These are phyloP conservation scores for Kingdonia uniflora DNA, from an alignment of 164 flowering plant species.

Conservation along the genomic window DNA sequence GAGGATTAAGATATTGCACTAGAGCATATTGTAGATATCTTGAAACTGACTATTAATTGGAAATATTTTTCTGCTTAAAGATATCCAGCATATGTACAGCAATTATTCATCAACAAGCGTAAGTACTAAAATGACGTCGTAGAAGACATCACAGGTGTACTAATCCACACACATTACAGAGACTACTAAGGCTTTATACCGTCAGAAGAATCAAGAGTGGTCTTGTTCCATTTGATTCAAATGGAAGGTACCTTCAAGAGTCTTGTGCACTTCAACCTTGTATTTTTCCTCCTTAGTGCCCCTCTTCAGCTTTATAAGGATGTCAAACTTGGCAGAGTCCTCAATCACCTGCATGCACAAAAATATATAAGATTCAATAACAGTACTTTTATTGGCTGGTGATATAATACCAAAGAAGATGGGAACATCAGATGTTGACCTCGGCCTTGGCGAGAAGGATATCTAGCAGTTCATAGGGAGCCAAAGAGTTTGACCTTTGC, in stretches of 20 bases:
- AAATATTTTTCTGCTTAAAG: too few species aligned
- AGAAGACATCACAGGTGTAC: too few species aligned
- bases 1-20: too few species aligned
- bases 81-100: too few species aligned
- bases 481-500: slow-evolving; percentile 66
- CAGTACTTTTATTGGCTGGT: too few species aligned
- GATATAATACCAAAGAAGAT: neutral
- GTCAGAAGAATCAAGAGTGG: neutral
- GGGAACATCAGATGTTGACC: slow-evolving; percentile 21
- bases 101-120: too few species aligned
- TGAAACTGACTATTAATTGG: too few species aligned
- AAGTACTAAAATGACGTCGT: too few species aligned
- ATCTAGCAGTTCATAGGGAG: slow-evolving; percentile 62
- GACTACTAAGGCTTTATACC: too few species aligned
- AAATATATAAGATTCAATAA: neutral
- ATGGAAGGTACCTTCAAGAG: slow-evolving; percentile 18
- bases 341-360: slow-evolving; percentile 34
- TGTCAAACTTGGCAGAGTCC: slow-evolving; percentile 44
- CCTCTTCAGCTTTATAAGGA: slow-evolving; percentile 60
- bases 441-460: slow-evolving; percentile 59
- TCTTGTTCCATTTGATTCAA: slow-evolving; percentile 26
- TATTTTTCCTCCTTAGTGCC: slow-evolving; percentile 57
- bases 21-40: too few species aligned
- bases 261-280: slow-evolving; percentile 60
- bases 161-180: too few species aligned